Base-by-base conservation (phyloP, 257 asterid genomes). In the Capsicum chinense region DNA sequence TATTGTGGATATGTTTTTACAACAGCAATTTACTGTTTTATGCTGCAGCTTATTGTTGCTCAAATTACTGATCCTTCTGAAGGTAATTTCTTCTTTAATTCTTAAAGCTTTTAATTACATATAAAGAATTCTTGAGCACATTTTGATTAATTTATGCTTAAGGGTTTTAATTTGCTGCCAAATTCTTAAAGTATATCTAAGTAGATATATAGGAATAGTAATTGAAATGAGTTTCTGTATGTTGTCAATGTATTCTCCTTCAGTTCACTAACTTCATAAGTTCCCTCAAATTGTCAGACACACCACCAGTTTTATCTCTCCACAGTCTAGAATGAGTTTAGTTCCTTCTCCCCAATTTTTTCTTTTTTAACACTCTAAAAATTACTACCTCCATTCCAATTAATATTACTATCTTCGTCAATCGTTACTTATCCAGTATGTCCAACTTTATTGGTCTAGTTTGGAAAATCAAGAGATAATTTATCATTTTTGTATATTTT, bases 31-130 rank as follows among this genome's bases (percentile, higher is more conserved):
- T 64, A 16, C 76, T 82, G 83, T 76, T 85, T 19, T 64, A 33
- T 79, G 83, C 52, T 76, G 8, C 2, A 64, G 0, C 56, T 86
- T 79, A n/a, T 67, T 26, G 62, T 56, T 78, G 71, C 86, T 60
- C 84, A 66, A 21, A 56, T 86, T 56, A 83, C 88, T 68, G 84
- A 86, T 69, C 86, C 88, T 42, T 44, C 84, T 83, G 88, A 86
- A 83, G 88, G 88, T 86, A 44, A 44, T 44, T 44, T 44, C 48
- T 44, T 44, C 48, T 44, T 6, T 44, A 0, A 44, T 44, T 4
- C 48, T 44, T 44, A 44, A 39, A 39, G 44, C 44, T 44, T 6
- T 44, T 44, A 44, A 3, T 3, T 44, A 44, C 48, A 5, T 39
- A 39, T 39, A 39, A 39, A 39, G 44, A 39, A 39, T 39, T 39